Evolutionary conservation across 192 early-diverging fungal species (phyloP).

Genomic region (Coemansia sp.): DNA sequence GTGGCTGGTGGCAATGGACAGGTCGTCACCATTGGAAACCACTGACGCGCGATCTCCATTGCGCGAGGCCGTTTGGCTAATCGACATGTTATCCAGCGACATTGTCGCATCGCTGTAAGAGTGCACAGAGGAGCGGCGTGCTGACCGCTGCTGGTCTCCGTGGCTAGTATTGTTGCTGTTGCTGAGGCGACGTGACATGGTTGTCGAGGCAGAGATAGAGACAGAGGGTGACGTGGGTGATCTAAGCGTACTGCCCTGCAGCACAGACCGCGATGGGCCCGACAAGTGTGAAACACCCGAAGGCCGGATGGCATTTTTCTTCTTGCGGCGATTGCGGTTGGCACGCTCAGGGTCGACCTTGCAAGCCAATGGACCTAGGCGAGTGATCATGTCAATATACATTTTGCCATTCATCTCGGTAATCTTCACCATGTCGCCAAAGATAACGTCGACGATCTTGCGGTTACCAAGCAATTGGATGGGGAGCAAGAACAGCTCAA

Average conservation of each 20-base stretch:
- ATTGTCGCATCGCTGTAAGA: constrained; percentile 13
- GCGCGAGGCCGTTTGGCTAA: constrained; percentile 20
- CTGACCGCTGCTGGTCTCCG: constrained; percentile 5
- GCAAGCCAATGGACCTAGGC: constrained; percentile 42
- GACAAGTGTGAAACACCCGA: constrained; percentile 15
- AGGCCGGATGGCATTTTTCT: constrained; percentile 25
- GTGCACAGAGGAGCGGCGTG: constrained; percentile 27
- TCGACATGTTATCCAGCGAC: constrained; percentile 15
- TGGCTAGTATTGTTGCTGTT: constrained; percentile 10
- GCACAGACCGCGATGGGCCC: constrained; percentile 26
- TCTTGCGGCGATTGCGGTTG: constrained; percentile 43
- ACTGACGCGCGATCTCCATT: constrained; percentile 23
- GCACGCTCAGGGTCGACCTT: constrained; percentile 46
- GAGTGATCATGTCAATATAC: constrained; percentile 48
- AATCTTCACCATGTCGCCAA: constrained; percentile 54
- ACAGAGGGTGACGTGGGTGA: constrained; percentile 29
- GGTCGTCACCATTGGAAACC: constrained; percentile 30
- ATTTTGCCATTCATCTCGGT: constrained; percentile 54
- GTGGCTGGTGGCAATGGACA: constrained; percentile 35
- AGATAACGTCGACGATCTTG: constrained; percentile 50
- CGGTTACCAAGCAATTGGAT: constrained; percentile 49
- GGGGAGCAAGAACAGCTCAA: constrained; percentile 50
- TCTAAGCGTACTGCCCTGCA: constrained; percentile 43
- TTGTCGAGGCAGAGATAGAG: constrained; percentile 25
- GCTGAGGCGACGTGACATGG: constrained; percentile 44